Conservation (phyloP, 2,329 filamentous ascomycete species). For the Delphinella strobiligena region DNA sequence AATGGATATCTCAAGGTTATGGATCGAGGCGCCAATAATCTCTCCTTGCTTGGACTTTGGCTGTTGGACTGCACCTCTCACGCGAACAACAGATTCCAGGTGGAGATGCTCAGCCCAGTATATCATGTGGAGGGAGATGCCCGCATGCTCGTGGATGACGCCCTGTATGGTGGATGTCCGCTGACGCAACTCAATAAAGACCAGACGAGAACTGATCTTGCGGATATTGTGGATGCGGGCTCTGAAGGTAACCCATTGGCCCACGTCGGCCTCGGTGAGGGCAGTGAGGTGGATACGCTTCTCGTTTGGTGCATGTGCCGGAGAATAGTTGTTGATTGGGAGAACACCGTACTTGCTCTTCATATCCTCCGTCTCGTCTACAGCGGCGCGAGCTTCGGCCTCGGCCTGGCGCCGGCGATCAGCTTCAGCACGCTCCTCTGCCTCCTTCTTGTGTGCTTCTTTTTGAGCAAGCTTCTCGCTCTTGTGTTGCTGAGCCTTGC, state of each 20-base stretch:
- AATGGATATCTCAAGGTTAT: constrained; percentile 65
- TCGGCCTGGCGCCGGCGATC: constrained; percentile 35
- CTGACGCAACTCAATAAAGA: constrained; percentile 78
- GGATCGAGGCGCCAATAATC: constrained; percentile 63
- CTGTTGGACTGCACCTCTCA: constrained; percentile 60
- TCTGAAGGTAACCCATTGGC: constrained; percentile 52
- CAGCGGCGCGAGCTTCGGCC: constrained; percentile 34
- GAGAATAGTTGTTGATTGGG: constrained; percentile 45
- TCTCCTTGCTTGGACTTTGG: constrained; percentile 54
- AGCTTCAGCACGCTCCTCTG: constrained; percentile 31
- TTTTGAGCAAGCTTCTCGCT: constrained; percentile 32
- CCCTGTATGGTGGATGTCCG: constrained; percentile 75
- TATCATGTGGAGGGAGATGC: constrained; percentile 62
- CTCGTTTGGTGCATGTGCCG: constrained; percentile 35
- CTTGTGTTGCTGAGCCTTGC: constrained; percentile 37
- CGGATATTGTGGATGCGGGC: constrained; percentile 69
- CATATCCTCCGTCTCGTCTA: constrained; percentile 47
- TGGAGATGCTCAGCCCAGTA: constrained; percentile 78
- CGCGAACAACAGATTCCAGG: constrained; percentile 64
- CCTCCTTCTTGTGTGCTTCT: constrained; percentile 32
- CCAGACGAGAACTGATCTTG: constrained; percentile 67
- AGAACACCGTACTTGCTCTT: constrained; percentile 46
- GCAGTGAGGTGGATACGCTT: constrained; percentile 38
- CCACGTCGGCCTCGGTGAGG: constrained; percentile 40
- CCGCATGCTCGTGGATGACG: constrained; percentile 54